Base-by-base conservation (phyloP, 768 basidiomycete genomes). In the Mycena vitilis region DNA sequence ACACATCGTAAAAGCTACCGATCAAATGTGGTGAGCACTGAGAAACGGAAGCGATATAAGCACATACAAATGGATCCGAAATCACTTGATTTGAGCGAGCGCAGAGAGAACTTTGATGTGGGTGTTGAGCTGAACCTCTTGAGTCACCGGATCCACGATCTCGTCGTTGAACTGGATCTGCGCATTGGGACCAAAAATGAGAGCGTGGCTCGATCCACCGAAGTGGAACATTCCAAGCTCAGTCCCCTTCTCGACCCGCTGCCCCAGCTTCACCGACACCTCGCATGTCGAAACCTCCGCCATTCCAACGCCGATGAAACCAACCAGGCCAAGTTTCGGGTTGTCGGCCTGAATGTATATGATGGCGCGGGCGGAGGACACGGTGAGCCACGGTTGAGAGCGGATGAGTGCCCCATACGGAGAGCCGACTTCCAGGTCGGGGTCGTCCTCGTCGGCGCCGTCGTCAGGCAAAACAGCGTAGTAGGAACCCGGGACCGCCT, bases 181-280 rank as follows among this genome's bases (percentile, higher is more conserved):
- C 22, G 22, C 30, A 63, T 78, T 62, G 7, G 76, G 73, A 20
- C 78, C 68, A 75, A 87, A 87, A 15, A 86, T 60, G 30, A 83
- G 68, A 59, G 79, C 77, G 63, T 84, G 79, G 0, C 84, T 82
- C 37, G 84, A 86, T n/a, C 86, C 86, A 23, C 86, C 86, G 74
- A 84, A 86, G 74, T 84, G 85, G 81, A 87, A 83, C 75, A 67
- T 77, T 60, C 86, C 87, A 0, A 86, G 60, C 68, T 85, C 75
- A n/a, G 86, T 83, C 0, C 87, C 85, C 66, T 83, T 82, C 61
- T 79, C 77, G 38, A 87, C 66, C 53, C 68, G 68, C 30, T 86
- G 74, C 4, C 85, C 83, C 48, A 73, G 76, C 71, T 73, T 78
- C 45, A 87, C 85, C 0, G 73, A 79, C 38, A 82, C 70, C 60